These are phyloP conservation scores for Jaenimonas drosophilae DNA, from an alignment of 208 protist species.

Conservation along the genomic window DNA sequence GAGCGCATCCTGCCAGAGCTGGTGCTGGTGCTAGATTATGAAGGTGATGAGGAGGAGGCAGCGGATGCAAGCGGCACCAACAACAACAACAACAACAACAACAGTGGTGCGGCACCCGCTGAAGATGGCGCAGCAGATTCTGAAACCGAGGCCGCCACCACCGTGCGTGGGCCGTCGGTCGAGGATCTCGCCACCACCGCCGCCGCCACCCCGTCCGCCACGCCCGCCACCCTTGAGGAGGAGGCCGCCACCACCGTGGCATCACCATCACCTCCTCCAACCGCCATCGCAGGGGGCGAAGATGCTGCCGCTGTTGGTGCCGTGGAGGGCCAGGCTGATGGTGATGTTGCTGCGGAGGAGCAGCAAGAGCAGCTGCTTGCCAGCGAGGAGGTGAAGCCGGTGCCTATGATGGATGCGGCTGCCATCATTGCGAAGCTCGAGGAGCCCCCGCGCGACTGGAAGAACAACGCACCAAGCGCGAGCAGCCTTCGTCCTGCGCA, in stretches of 20 bases:
- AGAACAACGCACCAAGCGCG: conserved; percentile 1
- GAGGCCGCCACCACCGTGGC: background rate
- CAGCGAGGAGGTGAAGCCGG: background rate
- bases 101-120: background rate
- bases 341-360: conserved; percentile 1
- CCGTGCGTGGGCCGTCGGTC: background rate
- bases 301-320: background rate
- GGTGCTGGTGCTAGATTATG: conserved; percentile 42
- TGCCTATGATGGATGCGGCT: background rate
- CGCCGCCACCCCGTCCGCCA: background rate
- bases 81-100: too few relatives aligned
- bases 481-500: background rate
- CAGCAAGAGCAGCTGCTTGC: background rate
- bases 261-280: background rate
- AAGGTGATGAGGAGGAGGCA: conserved; percentile 17
- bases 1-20: conserved; percentile 33
- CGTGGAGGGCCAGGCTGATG: background rate
- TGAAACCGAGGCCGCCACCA: background rate
- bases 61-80: background rate
- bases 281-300: background rate
- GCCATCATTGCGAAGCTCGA: background rate
- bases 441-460: conserved; percentile 1
- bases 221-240: background rate
- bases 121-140: background rate
- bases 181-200: background rate